phyloP scores from a whole-genome alignment of 2,329 filamentous ascomycete species.

The Cercospora brassicicola region DNA sequence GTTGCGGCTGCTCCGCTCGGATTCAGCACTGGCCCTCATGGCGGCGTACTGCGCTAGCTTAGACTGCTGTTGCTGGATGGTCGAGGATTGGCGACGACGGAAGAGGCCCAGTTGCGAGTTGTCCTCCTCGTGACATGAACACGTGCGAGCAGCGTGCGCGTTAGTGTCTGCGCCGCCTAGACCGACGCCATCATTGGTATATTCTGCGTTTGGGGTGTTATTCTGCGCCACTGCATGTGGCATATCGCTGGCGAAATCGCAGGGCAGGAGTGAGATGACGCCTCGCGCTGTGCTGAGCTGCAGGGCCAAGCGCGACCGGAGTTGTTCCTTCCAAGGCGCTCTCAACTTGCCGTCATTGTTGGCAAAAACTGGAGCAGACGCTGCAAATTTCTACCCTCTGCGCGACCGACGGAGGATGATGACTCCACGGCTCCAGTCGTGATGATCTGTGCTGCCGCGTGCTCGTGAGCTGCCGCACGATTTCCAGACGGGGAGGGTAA shows the following conservation, averaged over 20 bases:
- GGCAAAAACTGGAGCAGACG: constrained; percentile 4
- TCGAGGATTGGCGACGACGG: constrained; percentile 36
- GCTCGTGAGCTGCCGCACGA: not conserved
- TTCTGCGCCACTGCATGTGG: constrained; percentile 5
- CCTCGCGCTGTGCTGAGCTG: not conserved
- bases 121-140: constrained; percentile 35
- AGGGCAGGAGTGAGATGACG: not conserved
- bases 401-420: not conserved
- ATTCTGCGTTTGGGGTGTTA: not conserved
- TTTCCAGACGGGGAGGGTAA: not conserved
- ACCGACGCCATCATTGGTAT: constrained; percentile 9
- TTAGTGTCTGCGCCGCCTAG: constrained; percentile 20
- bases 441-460: not conserved
- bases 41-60: constrained; percentile 32
- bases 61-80: constrained; percentile 28
- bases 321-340: not conserved
- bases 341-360: constrained; percentile 2
- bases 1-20: constrained; percentile 23
- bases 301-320: constrained; percentile 4
- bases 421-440: not conserved
- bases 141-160: constrained; percentile 33
- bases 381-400: constrained; percentile 1
- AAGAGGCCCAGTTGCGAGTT: constrained; percentile 34
- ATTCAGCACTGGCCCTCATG: constrained; percentile 33
- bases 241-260: constrained; percentile 1